These are phyloP conservation scores for Albugo candida DNA, from an alignment of 352 stramenopile genomes.

Conservation along the genomic window DNA sequence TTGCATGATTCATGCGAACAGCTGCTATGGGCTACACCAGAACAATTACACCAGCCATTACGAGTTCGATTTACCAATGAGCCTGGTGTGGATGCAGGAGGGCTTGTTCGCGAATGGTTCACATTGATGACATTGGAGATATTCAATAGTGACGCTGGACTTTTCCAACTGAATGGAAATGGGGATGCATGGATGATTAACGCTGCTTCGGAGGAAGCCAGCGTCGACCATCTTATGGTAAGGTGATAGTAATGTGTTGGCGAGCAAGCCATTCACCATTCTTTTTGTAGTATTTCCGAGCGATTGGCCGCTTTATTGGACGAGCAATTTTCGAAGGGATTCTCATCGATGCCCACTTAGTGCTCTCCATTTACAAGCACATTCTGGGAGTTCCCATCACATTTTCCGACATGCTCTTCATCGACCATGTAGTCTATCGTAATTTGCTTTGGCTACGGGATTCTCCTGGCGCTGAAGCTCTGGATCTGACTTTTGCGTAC, in stretches of 20 bases:
- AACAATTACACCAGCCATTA: conserved; percentile 74
- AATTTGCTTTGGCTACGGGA: conserved; percentile 73
- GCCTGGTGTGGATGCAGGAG: conserved; percentile 78
- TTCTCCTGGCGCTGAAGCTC: conserved; percentile 55
- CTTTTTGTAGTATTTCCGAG: conserved; percentile 61
- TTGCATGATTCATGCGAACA: conserved; percentile 81
- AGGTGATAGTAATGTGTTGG: conserved; percentile 1
- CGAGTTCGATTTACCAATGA: conserved; percentile 84
- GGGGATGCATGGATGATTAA: conserved; percentile 74
- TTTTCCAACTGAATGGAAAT: conserved; percentile 63
- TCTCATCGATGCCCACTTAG: conserved; percentile 64
- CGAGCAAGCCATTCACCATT: background rate
- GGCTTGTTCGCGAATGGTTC: conserved; percentile 84
- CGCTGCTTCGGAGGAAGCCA: conserved; percentile 55
- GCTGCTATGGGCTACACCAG: conserved; percentile 56
- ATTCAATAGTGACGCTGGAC: conserved; percentile 63
- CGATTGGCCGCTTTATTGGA: conserved; percentile 74
- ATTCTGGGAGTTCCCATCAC: conserved; percentile 78
- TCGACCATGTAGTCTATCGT: conserved; percentile 76
- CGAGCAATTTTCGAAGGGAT: conserved; percentile 79
- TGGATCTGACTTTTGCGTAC: conserved; percentile 69
- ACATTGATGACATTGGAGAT: conserved; percentile 78
- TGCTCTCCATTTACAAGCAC: conserved; percentile 78
- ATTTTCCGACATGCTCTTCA: conserved; percentile 80
- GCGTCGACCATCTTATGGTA: conserved; percentile 73